Evolutionary conservation across 73 alveolate genomes (phyloP), one percentile per base, ranked within the genome.

Genomic region (Stentor roeselii): DNA sequence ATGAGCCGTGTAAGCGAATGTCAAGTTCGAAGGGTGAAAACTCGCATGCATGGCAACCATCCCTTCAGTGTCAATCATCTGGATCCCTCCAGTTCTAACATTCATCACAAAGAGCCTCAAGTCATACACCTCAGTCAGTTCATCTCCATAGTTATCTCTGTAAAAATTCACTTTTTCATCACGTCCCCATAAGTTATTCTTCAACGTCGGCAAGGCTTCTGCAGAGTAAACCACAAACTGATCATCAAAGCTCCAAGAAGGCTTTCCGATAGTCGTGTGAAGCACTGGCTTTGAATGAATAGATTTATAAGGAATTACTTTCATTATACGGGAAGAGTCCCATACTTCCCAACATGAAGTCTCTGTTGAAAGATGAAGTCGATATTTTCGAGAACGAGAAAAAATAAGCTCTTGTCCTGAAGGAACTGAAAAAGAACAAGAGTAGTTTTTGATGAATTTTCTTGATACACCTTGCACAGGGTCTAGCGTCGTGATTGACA

Each of bases 241-340:
- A 15, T 67, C 80, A 67, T 67, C 41, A 1, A n/a, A 21, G 41
- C 80, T 67, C 80, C 80, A 67, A 67, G 41, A n/a, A 30, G 34
- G 21, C 34, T 34, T 27, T n/a, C 80, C 80, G 2, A 67, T 27
- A 67, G 21, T 21, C 21, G 80, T 36, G 2, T 67, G n/a, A 1
- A 11, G 42, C 34, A 34, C 37, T 21, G 34, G n/a, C 0, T 15
- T 30, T 30, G 80, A 67, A 67, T 67, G 80, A 67, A 67, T 32
- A 27, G 21, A 27, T 67, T 67, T 67, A 1, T 27, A 32, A 1
- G 21, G 42, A 27, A 27, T 67, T 67, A 67, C 80, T 21, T 21
- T 36, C 21, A 36, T n/a, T 30, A 67, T 21, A 21, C 80, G n/a
- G 34, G 21, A 32, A 15, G n/a, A 40, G 14, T n/a, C 41, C 80